Evolutionary conservation across 192 early-diverging fungal species (phyloP), one percentile per base, ranked within the genome.

Genomic region (Dimargaris cristalligena): DNA sequence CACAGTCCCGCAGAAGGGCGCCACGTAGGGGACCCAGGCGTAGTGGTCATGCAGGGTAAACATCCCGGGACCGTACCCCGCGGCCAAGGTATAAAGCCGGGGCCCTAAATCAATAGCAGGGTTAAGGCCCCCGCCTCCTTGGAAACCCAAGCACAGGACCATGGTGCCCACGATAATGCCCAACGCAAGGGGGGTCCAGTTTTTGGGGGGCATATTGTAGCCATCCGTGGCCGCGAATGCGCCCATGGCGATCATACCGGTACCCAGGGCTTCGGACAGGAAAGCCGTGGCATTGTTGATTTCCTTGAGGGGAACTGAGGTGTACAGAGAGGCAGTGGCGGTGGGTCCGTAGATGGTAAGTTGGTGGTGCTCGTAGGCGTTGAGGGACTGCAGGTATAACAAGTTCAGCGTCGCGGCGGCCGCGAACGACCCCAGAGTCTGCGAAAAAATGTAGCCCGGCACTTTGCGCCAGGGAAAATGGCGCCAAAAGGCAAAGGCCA

Each of bases 51-150:
- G 66, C 14, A 65, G 70, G 20, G 77, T 71, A 68, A 89, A 89
- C 28, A 78, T 79, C 25, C 71, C 71, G 41, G 61, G 48, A 34
- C 84, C 84, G 69, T 80, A 89, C 13, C 81, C 80, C 35, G 76
- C 73, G 55, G 80, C 66, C 29, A 76, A 65, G 33, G 80, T 76
- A 65, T 86, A 87, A n/a, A 82, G 64, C 44, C 87, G 81, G 16
- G 85, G 84, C 32, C 84, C 87, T 66, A 87, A 68, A 67, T 89
- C 87, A 71, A 85, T 75, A 11, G 87, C 87, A 50, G 81, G 83
- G 63, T 89, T 89, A 51, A 89, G 70, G 46, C 75, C 80, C 44
- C 78, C 81, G 44, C 79, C 78, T 23, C 80, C 81, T 67, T 78
- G 72, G 63, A 72, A 82, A 31, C 76, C 79, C 29, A 80, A 74